These are phyloP conservation scores for Viridothelium virens DNA, from an alignment of 495 filamentous ascomycete species.

Conservation along the genomic window DNA sequence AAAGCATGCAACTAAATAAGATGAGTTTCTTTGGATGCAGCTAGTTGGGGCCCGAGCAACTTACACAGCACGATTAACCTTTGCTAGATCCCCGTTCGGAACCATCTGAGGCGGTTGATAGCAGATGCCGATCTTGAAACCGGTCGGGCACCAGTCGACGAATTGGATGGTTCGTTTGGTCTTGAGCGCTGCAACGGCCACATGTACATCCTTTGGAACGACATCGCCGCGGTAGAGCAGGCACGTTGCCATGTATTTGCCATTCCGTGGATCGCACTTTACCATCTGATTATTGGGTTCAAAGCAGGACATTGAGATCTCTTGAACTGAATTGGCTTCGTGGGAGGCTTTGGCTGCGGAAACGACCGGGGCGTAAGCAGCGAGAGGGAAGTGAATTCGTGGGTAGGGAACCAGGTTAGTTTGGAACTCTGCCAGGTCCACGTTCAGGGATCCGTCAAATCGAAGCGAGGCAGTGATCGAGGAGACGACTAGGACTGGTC, in stretches of 20 bases:
- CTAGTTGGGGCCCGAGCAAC: conserved; percentile 31
- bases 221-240: conserved; percentile 97
- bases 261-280: conserved; percentile 96
- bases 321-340: conserved; percentile 57
- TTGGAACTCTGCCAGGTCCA: conserved; percentile 99
- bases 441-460: conserved; percentile 97
- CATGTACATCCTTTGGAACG: conserved; percentile 88
- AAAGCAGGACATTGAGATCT: conserved; percentile 51
- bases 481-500: conserved; percentile 61
- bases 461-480: conserved; percentile 98
- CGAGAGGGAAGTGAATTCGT: conserved; percentile 97
- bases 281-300: conserved; percentile 94
- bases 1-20: conserved; percentile 81
- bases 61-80: conserved; percentile 95
- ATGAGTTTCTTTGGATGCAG: conserved; percentile 9
- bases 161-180: conserved; percentile 98
- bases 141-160: conserved; percentile 99
- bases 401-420: conserved; percentile 98
- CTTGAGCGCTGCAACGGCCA: conserved; percentile 89
- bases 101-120: conserved; percentile 94
- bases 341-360: conserved; percentile 89
- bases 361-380: conserved; percentile 90
- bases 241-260: conserved; percentile 99
- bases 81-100: conserved; percentile 92
- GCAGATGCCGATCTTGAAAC: conserved; percentile 99